Percentiles rank a stretch among this genome's conserved stretches.
Evolutionary conservation across 2,329 filamentous ascomycete genomes (phyloP).

Genomic region (Aspergillus jensenii): DNA sequence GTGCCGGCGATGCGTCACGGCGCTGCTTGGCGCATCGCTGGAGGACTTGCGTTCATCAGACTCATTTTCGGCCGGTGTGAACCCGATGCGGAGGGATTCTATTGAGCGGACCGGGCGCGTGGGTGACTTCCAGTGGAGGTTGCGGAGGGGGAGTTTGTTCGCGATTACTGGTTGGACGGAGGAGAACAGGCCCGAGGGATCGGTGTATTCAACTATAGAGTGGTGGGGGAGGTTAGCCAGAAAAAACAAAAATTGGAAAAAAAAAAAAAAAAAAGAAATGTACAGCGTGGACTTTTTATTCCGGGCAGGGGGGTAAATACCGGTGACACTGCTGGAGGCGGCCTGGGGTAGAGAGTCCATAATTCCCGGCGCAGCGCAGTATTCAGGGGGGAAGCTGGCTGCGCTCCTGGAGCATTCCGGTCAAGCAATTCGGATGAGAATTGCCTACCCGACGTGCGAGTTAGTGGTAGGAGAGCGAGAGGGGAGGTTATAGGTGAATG

Average conservation of each 20-base stretch:
- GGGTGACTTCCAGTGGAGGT: constrained; percentile 96
- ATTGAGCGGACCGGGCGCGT: constrained; percentile 89
- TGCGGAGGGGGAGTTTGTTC: constrained; percentile 77
- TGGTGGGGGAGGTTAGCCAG: constrained; percentile 4
- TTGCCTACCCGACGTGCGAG: constrained; percentile 5
- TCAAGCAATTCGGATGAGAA: constrained; percentile 6
- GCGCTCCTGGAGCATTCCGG: constrained; percentile 29
- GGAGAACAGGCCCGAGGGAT: constrained; percentile 85
- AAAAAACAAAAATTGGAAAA: constrained; percentile 18
- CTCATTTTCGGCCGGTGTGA: constrained; percentile 64
- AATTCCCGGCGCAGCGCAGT: constrained; percentile 26
- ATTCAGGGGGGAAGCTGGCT: constrained; percentile 21
- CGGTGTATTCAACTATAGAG: constrained; percentile 83
- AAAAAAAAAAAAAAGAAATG: constrained; percentile 20
- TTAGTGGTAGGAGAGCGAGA: neutral
- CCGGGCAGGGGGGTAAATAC: constrained; percentile 43
- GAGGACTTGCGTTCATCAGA: constrained; percentile 34
- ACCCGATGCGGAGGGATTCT: constrained; percentile 84
- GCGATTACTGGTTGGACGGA: constrained; percentile 75
- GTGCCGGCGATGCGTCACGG: constrained; percentile 65
- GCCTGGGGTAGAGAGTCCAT: constrained; percentile 47
- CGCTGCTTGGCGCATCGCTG: constrained; percentile 36
- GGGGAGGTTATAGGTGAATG: neutral
- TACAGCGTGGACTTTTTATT: neutral
- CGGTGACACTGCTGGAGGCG: constrained; percentile 72